These are phyloP conservation scores for Trichophyton benhamiae DNA, from an alignment of 2,329 filamentous ascomycete species.

Conservation along the genomic window DNA sequence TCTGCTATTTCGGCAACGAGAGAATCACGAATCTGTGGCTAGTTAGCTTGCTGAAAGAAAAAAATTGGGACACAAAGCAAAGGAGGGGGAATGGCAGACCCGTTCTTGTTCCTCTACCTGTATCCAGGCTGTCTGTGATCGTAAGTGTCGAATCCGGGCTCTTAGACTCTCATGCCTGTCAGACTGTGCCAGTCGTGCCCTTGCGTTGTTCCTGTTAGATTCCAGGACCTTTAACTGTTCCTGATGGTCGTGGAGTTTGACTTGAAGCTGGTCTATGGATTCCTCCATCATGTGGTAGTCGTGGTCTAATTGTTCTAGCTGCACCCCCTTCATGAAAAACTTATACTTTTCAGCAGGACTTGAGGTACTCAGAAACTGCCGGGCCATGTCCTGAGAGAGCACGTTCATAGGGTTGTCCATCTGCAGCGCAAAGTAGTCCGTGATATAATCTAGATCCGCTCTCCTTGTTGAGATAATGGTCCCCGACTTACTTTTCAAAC, in stretches of 20 bases:
- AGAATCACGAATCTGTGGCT: slow-evolving; percentile 22
- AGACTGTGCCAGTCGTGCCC: slow-evolving; percentile 51
- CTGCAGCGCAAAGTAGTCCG: slow-evolving; percentile 84
- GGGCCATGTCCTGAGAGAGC: slow-evolving; percentile 85
- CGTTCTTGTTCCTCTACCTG: slow-evolving; percentile 69
- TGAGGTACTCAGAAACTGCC: slow-evolving; percentile 81
- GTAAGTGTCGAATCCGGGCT: slow-evolving; percentile 46
- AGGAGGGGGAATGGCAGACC: slow-evolving; percentile 18
- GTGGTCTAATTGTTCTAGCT: slow-evolving; percentile 79
- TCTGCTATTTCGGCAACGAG: slow-evolving; percentile 26
- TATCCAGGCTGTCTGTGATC: slow-evolving; percentile 68
- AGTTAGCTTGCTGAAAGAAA: slow-evolving; percentile 3
- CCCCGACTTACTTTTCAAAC: slow-evolving; percentile 62
- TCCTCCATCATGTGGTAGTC: slow-evolving; percentile 81
- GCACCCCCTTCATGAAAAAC: slow-evolving; percentile 89
- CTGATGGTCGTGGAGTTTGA: slow-evolving; percentile 48
- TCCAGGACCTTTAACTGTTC: slow-evolving; percentile 54
- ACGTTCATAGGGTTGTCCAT: slow-evolving; percentile 96
- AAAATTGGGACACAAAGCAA: not conserved
- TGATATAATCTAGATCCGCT: slow-evolving; percentile 77
- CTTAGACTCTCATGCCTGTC: slow-evolving; percentile 55
- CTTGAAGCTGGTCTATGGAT: slow-evolving; percentile 58
- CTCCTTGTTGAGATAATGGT: slow-evolving; percentile 70
- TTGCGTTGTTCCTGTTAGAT: slow-evolving; percentile 47
- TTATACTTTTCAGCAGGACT: slow-evolving; percentile 80